phyloP scores from a whole-genome alignment of 2,329 filamentous ascomycete species.

The Boeremia exigua region DNA sequence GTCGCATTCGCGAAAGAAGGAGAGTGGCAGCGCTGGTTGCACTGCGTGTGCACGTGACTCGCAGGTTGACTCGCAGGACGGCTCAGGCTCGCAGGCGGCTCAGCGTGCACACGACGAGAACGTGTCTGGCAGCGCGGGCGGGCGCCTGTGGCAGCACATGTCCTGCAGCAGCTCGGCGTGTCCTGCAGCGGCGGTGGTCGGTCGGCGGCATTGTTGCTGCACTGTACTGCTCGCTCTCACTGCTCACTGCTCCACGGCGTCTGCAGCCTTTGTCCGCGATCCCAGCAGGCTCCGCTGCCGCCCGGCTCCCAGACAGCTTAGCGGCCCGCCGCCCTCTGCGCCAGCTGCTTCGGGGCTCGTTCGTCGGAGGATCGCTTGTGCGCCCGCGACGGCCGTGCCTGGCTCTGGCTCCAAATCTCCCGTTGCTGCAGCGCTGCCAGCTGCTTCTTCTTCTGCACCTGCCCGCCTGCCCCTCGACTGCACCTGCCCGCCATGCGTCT shows the following conservation, averaged over 20 bases:
- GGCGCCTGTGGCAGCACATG: too few species aligned
- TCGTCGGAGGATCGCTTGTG: slow-evolving; percentile 28
- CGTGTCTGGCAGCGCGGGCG: too few species aligned
- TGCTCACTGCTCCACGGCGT: slow-evolving; percentile 16
- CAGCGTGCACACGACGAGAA: too few species aligned
- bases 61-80: too few species aligned
- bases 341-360: slow-evolving; percentile 19
- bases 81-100: too few species aligned
- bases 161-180: too few species aligned
- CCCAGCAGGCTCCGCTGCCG: slow-evolving; percentile 26
- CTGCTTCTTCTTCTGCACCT: slow-evolving; percentile 6
- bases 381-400: slow-evolving; percentile 14
- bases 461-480: slow-evolving; percentile 10
- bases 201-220: too few species aligned
- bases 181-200: too few species aligned
- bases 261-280: slow-evolving; percentile 18
- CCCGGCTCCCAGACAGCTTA: slow-evolving; percentile 30
- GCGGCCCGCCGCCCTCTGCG: slow-evolving; percentile 16
- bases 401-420: slow-evolving; percentile 6
- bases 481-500: slow-evolving; percentile 54
- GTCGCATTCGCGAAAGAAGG: too few species aligned
- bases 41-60: too few species aligned
- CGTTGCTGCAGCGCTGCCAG: slow-evolving; percentile 20
- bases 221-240: too few species aligned
- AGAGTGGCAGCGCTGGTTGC: too few species aligned